Base-by-base conservation (phyloP, 2,329 filamentous ascomycete genomes). In the Aaosphaeria arxii region DNA sequence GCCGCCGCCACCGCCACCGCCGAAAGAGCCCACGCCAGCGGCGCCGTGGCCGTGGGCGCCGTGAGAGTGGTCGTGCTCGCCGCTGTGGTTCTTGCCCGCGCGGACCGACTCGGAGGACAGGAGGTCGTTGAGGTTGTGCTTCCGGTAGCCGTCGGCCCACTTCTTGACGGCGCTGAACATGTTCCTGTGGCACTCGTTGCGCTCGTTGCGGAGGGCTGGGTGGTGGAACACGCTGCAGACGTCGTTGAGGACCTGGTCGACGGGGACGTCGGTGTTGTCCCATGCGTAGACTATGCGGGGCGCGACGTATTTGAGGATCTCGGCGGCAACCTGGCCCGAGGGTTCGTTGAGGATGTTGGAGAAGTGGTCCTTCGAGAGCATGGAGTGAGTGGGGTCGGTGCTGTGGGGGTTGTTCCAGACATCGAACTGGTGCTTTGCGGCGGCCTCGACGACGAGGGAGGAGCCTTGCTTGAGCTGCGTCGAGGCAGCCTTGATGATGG, bases 211-310 rank as follows among this genome's bases (percentile, higher is more conserved):
- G 30, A 90, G 76, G 5, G 88, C 87, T 1, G 94, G 94, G 66
- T 99, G 94, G 68, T 99, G 94, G 74, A 97, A 95, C 7, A 89
- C 85, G 28, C 83, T 82, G 42, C 91, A 74, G 38, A 95, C 83
- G 57, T 97, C 92, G 53, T 89, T 78, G 53, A 91, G 77, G 1
- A 97, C 87, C 69, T 95, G 88, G 35, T 95, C 82, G 4, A 94
- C 86, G 0, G 89, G 83, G 0, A 96, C 85, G 40, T 86, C 84
- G 3, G 87, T 82, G 66, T 97, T 88, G 55, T 97, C 89, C 90
- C 91, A 97, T 4, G 91, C 92, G 64, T 92, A 95, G 17, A 99
- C 78, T 42, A 97, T 75, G 32, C 92, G 88, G 2, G 92, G 92
- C 1, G 91, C 89, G 31, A 88, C 83, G 61, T 95, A 97, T 75